Percentiles rank a stretch among this genome's conserved stretches.
Evolutionary conservation across 306 rosid species (phyloP).

Genomic region (Dalbergia oliveri): DNA sequence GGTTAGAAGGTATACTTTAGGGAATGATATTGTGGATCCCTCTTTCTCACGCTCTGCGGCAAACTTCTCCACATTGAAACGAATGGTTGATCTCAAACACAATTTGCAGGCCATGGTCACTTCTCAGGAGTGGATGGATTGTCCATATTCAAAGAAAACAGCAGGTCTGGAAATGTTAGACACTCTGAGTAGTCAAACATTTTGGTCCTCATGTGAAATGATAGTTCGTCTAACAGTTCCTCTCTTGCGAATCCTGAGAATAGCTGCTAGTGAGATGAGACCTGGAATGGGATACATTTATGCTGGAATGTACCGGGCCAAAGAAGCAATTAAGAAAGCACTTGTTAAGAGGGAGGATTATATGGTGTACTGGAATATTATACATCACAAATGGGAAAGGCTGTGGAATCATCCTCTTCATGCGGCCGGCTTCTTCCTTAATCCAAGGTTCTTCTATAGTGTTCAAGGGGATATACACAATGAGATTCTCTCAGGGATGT

Average conservation of each 20-base stretch:
- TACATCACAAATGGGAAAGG: conserved; percentile 87
- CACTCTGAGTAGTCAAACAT: conserved; percentile 68
- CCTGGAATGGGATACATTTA: conserved; percentile 88
- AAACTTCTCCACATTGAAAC: conserved; percentile 74
- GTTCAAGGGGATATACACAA: conserved; percentile 74
- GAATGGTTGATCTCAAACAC: conserved; percentile 83
- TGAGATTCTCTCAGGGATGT: conserved; percentile 72
- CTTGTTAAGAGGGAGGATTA: conserved; percentile 79
- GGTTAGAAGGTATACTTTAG: conserved; percentile 77
- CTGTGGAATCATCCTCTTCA: conserved; percentile 85
- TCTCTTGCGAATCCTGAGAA: conserved; percentile 75
- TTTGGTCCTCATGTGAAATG: conserved; percentile 87
- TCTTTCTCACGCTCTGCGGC: conserved; percentile 66
- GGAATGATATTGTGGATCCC: conserved; percentile 82
- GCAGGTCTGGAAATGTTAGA: conserved; percentile 89
- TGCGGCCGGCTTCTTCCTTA: conserved; percentile 86
- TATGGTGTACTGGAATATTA: conserved; percentile 85
- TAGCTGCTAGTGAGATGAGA: conserved; percentile 72
- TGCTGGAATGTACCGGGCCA: conserved; percentile 85
- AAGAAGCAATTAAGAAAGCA: conserved; percentile 83
- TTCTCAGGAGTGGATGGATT: conserved; percentile 92
- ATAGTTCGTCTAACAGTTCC: conserved; percentile 74
- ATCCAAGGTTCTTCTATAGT: conserved; percentile 89
- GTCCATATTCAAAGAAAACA: conserved; percentile 78
- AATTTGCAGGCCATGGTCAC: conserved; percentile 84